phyloP scores from a whole-genome alignment of 2,329 filamentous ascomycete species.

The Penicillium sp. region DNA sequence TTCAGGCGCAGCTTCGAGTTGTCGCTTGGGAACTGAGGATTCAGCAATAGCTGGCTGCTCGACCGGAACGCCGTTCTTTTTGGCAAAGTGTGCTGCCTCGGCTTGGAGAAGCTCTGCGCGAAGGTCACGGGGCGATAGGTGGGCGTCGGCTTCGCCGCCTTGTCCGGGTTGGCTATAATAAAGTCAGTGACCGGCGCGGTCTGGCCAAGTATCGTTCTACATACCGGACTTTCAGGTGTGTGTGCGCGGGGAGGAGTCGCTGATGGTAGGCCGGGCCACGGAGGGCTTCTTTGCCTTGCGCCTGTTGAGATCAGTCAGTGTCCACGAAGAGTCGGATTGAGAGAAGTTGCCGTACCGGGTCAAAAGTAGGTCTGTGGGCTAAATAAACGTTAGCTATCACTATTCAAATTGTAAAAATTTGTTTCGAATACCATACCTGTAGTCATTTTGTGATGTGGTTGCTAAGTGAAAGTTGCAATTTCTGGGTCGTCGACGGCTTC shows the following conservation, averaged over 20 bases:
- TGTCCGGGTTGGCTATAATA: slow-evolving; percentile 65
- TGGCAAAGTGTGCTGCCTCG: slow-evolving; percentile 78
- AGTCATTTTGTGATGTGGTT: slow-evolving; percentile 29
- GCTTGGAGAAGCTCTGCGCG: slow-evolving; percentile 81
- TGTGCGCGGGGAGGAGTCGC: slow-evolving; percentile 86
- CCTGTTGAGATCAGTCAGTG: slow-evolving; percentile 44
- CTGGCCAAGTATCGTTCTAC: slow-evolving; percentile 12
- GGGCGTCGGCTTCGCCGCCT: slow-evolving; percentile 66
- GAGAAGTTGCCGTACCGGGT: slow-evolving; percentile 56
- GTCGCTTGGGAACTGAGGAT: slow-evolving; percentile 52
- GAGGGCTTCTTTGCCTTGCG: slow-evolving; percentile 86
- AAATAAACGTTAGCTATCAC: slow-evolving; percentile 27
- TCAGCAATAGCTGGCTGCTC: slow-evolving; percentile 37
- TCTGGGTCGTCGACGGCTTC: not conserved
- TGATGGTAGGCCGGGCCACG: slow-evolving; percentile 93
- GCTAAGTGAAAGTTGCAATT: not conserved
- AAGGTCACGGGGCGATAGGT: slow-evolving; percentile 58
- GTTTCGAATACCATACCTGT: slow-evolving; percentile 28
- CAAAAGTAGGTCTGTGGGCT: slow-evolving; percentile 83
- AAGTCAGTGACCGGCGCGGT: slow-evolving; percentile 12
- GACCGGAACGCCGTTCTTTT: slow-evolving; percentile 59
- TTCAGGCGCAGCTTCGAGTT: slow-evolving; percentile 47
- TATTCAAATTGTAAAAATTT: not conserved
- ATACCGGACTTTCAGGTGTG: slow-evolving; percentile 76
- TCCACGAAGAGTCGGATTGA: slow-evolving; percentile 11